Conservation (phyloP, 1,284 basidiomycete species). For the Ganoderma meredithae region DNA sequence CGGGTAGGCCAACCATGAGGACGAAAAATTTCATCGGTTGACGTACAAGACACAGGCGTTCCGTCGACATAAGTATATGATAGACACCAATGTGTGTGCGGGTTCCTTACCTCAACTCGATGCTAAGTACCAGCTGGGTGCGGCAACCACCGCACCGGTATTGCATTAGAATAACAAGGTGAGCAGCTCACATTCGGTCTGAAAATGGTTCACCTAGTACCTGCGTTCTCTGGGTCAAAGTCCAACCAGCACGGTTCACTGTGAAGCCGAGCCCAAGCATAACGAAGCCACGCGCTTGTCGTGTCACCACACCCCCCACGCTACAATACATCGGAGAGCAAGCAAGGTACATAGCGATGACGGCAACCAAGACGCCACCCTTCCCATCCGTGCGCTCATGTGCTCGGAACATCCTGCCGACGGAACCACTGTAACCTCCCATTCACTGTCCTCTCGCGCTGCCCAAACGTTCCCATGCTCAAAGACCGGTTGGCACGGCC, state of each 20-base stretch:
- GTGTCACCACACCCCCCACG: not conserved
- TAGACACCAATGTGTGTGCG: not conserved
- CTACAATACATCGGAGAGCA: not conserved
- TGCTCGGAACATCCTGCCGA: not conserved
- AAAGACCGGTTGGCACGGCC: not conserved
- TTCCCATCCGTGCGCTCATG: not conserved
- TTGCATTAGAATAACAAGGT: not conserved
- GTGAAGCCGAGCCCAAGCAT: not conserved
- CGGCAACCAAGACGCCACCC: not conserved
- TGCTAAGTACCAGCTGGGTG: not conserved
- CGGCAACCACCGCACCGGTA: not conserved
- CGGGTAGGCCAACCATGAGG: not conserved
- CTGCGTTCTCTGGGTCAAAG: not conserved
- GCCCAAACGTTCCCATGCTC: not conserved
- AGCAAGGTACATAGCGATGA: not conserved
- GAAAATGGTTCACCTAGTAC: not conserved
- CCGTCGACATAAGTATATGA: not conserved
- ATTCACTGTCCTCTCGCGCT: not conserved
- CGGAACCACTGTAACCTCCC: not conserved
- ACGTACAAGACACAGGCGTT: not conserved
- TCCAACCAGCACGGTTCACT: not conserved
- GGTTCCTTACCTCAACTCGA: not conserved
- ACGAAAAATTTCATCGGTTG: not conserved
- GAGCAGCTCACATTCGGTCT: not conserved
- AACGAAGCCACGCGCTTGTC: not conserved